A percentile compares a stretch with the other conserved stretches of the same genome.
Evolutionary conservation across 805 yeast genomes (phyloP).

Genomic region (Helenozyma rhizophorensis): DNA sequence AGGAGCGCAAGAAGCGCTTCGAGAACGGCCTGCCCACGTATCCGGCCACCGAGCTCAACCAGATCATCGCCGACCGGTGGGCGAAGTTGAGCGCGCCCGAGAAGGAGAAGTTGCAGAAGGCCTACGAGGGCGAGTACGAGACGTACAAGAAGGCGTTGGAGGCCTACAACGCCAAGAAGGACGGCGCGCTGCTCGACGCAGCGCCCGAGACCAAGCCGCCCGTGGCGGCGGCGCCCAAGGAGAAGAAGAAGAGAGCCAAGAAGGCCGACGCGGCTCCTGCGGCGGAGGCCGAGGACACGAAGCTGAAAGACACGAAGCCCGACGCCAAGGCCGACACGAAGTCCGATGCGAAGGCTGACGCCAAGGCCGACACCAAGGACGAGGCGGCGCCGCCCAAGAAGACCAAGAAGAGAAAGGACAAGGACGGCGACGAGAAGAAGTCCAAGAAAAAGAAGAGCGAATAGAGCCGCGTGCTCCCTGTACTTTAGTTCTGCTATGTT

Average conservation of each 20-base stretch:
- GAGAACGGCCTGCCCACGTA: constrained; percentile 54
- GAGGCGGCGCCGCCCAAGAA: constrained; percentile 6
- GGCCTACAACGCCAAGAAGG: constrained; percentile 28
- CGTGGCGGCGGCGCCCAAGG: constrained; percentile 10
- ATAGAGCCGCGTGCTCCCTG: constrained; percentile 1
- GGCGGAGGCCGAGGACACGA: constrained; percentile 1
- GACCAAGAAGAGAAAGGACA: constrained; percentile 16
- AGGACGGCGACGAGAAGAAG: constrained; percentile 11
- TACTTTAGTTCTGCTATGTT: constrained; percentile 12
- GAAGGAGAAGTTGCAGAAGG: constrained; percentile 65
- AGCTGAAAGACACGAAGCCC: neutral
- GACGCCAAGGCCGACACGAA: constrained; percentile 1
- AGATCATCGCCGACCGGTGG: constrained; percentile 79
- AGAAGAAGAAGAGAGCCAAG: constrained; percentile 14
- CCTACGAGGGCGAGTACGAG: constrained; percentile 45
- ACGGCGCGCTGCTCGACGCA: constrained; percentile 4
- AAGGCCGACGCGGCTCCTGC: neutral
- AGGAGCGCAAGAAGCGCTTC: constrained; percentile 64
- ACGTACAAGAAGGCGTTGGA: constrained; percentile 30
- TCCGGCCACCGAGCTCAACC: constrained; percentile 73
- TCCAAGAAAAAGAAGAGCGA: constrained; percentile 16
- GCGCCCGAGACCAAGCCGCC: neutral
- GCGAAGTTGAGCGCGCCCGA: constrained; percentile 62
- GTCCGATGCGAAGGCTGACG: neutral
- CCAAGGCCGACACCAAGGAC: neutral